Evolutionary conservation across 1,284 basidiomycete genomes (phyloP).

Genomic region (Testicularia cyperi): DNA sequence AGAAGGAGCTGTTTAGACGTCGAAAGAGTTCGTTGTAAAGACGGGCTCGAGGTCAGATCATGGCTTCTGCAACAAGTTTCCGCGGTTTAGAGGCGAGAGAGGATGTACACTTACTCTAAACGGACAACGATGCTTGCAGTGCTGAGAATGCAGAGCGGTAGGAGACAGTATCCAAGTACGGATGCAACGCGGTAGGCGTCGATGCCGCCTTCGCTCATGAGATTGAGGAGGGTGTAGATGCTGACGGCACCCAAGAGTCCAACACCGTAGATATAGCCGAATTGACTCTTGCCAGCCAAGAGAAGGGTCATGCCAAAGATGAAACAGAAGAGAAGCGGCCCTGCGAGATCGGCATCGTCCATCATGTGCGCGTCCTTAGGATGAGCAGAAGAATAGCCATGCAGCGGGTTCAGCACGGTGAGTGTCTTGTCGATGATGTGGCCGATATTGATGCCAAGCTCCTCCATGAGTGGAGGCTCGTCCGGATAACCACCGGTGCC

Average conservation of each 20-base stretch:
- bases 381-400: slow-evolving; percentile 65
- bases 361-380: slow-evolving; percentile 82
- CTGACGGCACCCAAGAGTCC: slow-evolving; percentile 90
- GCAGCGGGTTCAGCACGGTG: slow-evolving; percentile 91
- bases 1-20: slow-evolving; percentile 16
- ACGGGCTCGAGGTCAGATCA: not conserved
- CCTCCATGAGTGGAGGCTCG: slow-evolving; percentile 62
- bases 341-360: slow-evolving; percentile 98
- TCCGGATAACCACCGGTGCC: slow-evolving; percentile 59
- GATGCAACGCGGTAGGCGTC: slow-evolving; percentile 94
- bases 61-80: no score
- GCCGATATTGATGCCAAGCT: slow-evolving; percentile 94
- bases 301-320: slow-evolving; percentile 62
- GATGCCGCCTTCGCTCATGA: slow-evolving; percentile 94
- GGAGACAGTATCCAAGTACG: slow-evolving; percentile 92
- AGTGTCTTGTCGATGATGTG: slow-evolving; percentile 92
- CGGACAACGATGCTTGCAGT: slow-evolving; percentile 83
- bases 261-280: slow-evolving; percentile 98
- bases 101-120: slow-evolving; percentile 72
- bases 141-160: slow-evolving; percentile 95
- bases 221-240: slow-evolving; percentile 91
- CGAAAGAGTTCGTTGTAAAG: not conserved
- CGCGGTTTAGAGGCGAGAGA: not conserved
- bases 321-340: slow-evolving; percentile 93
- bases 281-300: slow-evolving; percentile 96